These are phyloP conservation scores for Yarrowia bubula DNA, from an alignment of 805 yeast genomes.

Conservation along the genomic window DNA sequence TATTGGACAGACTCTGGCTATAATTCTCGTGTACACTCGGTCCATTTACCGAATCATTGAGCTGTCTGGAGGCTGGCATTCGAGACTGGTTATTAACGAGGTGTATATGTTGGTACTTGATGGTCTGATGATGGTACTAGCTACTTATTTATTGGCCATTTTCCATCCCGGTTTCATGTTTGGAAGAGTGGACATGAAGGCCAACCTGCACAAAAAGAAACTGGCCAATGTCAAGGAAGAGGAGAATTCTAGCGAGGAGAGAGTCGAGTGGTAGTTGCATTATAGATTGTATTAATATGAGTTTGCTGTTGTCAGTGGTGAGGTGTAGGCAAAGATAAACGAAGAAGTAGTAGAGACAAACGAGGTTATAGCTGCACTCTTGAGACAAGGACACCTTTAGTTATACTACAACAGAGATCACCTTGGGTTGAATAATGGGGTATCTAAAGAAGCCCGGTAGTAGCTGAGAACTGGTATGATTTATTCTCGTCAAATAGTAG, in stretches of 20 bases:
- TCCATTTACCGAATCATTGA: conserved; percentile 74
- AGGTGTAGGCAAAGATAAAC: no score
- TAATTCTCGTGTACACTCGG: conserved; percentile 58
- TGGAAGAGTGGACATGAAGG: conserved; percentile 10
- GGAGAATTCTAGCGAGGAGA: conserved; percentile 2
- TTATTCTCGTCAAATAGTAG: no score
- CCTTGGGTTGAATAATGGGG: no score
- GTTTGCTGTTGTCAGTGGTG: no score
- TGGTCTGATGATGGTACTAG: conserved; percentile 57
- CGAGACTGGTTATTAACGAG: conserved; percentile 61
- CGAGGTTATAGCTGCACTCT: no score
- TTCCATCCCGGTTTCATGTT: conserved; percentile 57
- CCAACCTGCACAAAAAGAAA: conserved; percentile 8
- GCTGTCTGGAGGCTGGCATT: conserved; percentile 68
- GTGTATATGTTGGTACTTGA: conserved; percentile 59
- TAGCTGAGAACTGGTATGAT: no score
- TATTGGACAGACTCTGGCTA: conserved; percentile 39
- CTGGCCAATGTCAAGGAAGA: conserved; percentile 4
- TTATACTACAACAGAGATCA: no score
- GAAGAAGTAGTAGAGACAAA: no score
- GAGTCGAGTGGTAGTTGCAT: conserved; percentile 2
- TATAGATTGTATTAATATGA: conserved; percentile 16
- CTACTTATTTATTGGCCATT: conserved; percentile 48
- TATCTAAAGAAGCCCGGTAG: no score
- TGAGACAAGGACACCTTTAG: no score